Conservation (phyloP, 257 asterid species). For the Forsythia suspensa region DNA sequence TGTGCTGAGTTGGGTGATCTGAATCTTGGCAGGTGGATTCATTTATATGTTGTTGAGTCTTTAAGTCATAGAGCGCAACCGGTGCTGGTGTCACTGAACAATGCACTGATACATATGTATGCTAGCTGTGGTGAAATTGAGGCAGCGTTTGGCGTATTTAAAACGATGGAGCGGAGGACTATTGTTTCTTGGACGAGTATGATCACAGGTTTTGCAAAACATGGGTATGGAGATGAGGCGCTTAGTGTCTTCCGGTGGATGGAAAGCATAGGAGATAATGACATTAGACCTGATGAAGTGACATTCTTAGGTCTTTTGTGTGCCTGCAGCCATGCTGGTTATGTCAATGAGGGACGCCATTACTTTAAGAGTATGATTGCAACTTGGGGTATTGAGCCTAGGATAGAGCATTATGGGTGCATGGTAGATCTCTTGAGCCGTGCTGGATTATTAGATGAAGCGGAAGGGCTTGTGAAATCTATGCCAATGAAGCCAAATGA, state of each 20-base stretch:
- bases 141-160: constrained; percentile 51
- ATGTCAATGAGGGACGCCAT: constrained; percentile 53
- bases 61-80: constrained; percentile 25
- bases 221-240: constrained; percentile 67
- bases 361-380: constrained; percentile 56
- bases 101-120: too few relatives aligned
- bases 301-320: constrained; percentile 49
- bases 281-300: constrained; percentile 53
- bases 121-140: constrained; percentile 74
- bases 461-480: too few relatives aligned
- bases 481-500: constrained; percentile 30
- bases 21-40: constrained; percentile 30
- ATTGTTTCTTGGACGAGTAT: constrained; percentile 71
- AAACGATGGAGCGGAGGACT: constrained; percentile 47
- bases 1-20: constrained; percentile 52
- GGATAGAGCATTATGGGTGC: constrained; percentile 75
- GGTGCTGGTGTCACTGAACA: not conserved
- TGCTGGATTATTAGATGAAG: too few relatives aligned
- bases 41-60: constrained; percentile 19
- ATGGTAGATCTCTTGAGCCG: constrained; percentile 63
- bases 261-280: constrained; percentile 32
- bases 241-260: constrained; percentile 55
- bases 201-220: constrained; percentile 72
- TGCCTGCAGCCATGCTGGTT: constrained; percentile 81
- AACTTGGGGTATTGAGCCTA: constrained; percentile 55